Evolutionary conservation across 1,284 basidiomycete genomes (phyloP), one percentile per base, ranked within the genome.

Genomic region (Ganoderma sinense): DNA sequence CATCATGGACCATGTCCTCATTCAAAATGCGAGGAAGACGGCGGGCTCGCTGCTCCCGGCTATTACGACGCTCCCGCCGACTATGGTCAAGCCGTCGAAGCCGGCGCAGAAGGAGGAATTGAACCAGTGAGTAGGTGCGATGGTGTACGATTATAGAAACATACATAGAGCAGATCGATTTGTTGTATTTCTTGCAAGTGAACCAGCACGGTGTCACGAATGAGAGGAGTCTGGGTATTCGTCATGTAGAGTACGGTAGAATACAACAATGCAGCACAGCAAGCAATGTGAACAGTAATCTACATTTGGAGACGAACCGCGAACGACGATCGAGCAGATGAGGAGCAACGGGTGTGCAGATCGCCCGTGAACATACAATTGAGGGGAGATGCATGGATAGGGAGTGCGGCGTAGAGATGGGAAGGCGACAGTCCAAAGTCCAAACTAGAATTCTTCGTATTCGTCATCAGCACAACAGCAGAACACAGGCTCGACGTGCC

Each of bases 1-100:
- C 71, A 87, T 98, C 76, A 97, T 99, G 93, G 98, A 99, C 80
- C 88, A 92, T 76, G 84, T 97, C 69, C 86, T 98, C 59, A 90
- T 94, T 70, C 97, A 98, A 83, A 94, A 95, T 75, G 87, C 95
- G 23, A 89, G 97, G 69, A 86, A 86, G 77, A 84, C 90, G 1
- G 88, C 96, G 4, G 85, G 88, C 1, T 75, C 85, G 41, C 82
- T 92, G 43, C 85, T 94, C 16, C 94, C 96, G 16, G 86, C 92
- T 14, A 87, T 97, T 76, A 93, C 90, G 33, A 95, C 94, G 20
- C 86, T 97, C 31, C 97, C 96, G 7, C 93, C 93, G 1, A 95
- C 95, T 11, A 98, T 95, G 93, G 84, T 92, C 33, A 85, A 92
- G 78, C 90, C 89, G 60, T 11, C 68, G 61, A 58, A 64, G 59